These are phyloP conservation scores for Coniochaeta pulveracea DNA, from an alignment of 2,329 filamentous ascomycete genomes.

Conservation along the genomic window DNA sequence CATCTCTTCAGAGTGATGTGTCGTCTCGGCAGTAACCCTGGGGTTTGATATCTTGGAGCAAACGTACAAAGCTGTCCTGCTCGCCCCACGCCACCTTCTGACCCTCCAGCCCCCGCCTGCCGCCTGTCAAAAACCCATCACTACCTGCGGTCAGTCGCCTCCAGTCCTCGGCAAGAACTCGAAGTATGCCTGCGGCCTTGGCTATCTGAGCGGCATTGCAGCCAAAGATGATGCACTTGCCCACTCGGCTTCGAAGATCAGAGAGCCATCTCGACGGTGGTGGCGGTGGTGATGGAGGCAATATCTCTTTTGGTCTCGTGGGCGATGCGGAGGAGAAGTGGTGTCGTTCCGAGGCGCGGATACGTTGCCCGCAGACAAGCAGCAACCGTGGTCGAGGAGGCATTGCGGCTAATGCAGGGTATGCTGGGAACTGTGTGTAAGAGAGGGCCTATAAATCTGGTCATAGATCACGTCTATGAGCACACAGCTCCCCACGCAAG, in stretches of 20 bases:
- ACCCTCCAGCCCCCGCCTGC: conserved; percentile 48
- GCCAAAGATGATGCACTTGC: conserved; percentile 67
- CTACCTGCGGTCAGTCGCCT: conserved; percentile 58
- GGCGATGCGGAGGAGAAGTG: conserved; percentile 8
- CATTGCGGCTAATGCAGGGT: too few species aligned
- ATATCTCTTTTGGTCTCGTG: conserved; percentile 4
- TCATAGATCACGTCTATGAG: too few species aligned
- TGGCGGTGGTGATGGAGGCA: conserved; percentile 12
- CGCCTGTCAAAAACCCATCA: conserved; percentile 61
- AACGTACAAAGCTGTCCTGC: conserved; percentile 49
- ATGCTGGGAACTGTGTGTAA: too few species aligned
- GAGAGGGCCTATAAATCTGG: too few species aligned
- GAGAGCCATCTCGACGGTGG: conserved; percentile 58
- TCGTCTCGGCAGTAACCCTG: not conserved
- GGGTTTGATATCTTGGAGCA: not conserved
- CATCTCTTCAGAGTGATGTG: not conserved
- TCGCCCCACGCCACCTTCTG: conserved; percentile 75
- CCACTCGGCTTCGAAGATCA: conserved; percentile 54
- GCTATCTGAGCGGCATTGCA: conserved; percentile 44
- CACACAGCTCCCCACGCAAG: too few species aligned
- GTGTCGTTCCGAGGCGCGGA: not conserved
- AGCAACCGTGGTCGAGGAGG: conserved; percentile 12
- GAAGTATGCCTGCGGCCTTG: conserved; percentile 47
- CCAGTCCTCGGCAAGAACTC: conserved; percentile 55
- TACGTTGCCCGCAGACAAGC: not conserved